Conservation (phyloP, 768 basidiomycete genomes). For the Lactarius indigo region DNA sequence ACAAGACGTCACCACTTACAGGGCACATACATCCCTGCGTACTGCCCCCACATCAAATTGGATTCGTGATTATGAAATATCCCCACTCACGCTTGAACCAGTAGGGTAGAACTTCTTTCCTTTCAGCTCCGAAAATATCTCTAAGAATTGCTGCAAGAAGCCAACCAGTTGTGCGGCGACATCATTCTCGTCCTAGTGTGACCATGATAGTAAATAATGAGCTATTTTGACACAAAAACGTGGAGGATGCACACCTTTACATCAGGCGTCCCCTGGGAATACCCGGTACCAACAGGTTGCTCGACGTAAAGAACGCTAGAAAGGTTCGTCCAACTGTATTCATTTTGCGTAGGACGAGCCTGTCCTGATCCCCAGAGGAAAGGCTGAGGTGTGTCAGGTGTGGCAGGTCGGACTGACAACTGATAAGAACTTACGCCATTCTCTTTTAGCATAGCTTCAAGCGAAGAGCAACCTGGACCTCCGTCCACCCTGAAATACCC, state of each 20-base stretch:
- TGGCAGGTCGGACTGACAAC: neutral
- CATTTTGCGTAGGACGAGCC: conserved; percentile 59
- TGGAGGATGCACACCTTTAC: conserved; percentile 35
- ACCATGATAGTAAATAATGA: neutral
- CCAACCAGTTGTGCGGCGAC: conserved; percentile 54
- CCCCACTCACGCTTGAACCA: conserved; percentile 65
- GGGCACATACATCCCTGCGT: conserved; percentile 68
- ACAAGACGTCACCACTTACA: conserved; percentile 44
- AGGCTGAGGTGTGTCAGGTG: conserved; percentile 41
- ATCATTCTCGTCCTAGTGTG: conserved; percentile 47
- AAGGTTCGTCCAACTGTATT: conserved; percentile 76
- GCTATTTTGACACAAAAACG: neutral
- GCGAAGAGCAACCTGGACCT: conserved; percentile 75
- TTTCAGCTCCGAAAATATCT: conserved; percentile 70
- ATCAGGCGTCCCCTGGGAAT: conserved; percentile 65
- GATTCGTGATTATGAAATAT: neutral
- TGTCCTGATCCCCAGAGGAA: conserved; percentile 62
- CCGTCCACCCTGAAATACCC: conserved; percentile 59
- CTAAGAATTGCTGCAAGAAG: conserved; percentile 72
- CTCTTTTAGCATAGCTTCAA: conserved; percentile 72
- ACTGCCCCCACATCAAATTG: conserved; percentile 38
- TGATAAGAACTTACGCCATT: conserved; percentile 54
- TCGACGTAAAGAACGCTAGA: conserved; percentile 74
- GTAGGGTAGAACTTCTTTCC: conserved; percentile 65
- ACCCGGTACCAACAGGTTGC: conserved; percentile 78